Percentiles rank a stretch among this genome's conserved stretches.
phyloP scores from a whole-genome alignment of 768 basidiomycete genomes.

The Tephrocybe rancida region DNA sequence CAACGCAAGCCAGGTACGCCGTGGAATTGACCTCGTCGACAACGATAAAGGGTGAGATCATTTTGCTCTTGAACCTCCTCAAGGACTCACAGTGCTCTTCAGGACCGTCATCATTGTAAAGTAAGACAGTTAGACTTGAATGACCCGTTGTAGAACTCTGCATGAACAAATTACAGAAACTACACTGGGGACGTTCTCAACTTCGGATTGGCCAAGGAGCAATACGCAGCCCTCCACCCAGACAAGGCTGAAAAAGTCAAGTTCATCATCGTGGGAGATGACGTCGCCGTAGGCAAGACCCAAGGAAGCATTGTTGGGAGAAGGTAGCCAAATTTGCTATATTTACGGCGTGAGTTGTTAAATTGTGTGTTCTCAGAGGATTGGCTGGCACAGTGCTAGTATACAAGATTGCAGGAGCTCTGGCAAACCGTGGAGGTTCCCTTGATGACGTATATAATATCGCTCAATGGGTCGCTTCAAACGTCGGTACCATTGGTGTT shows the following conservation, averaged over 20 bases:
- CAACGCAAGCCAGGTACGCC: constrained; percentile 79
- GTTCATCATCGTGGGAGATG: constrained; percentile 87
- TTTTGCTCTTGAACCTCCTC: neutral
- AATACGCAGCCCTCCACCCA: constrained; percentile 71
- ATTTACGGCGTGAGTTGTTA: neutral
- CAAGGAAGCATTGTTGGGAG: constrained; percentile 87
- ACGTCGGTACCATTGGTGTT: constrained; percentile 81
- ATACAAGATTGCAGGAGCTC: constrained; percentile 89
- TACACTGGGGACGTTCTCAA: constrained; percentile 92
- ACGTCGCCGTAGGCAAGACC: constrained; percentile 81
- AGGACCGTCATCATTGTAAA: constrained; percentile 87
- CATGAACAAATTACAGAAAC: constrained; percentile 48
- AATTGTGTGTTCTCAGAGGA: constrained; percentile 55
- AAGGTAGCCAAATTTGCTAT: constrained; percentile 42
- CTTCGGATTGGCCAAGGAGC: constrained; percentile 89
- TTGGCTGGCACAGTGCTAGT: constrained; percentile 82
- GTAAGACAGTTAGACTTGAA: constrained; percentile 33
- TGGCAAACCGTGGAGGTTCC: constrained; percentile 65
- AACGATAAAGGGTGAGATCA: constrained; percentile 65
- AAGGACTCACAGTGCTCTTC: too few relatives aligned
- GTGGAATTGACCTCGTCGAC: constrained; percentile 76
- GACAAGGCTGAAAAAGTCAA: constrained; percentile 67
- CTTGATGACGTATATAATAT: constrained; percentile 70
- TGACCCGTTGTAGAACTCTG: neutral
- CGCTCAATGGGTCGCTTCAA: constrained; percentile 67